A percentile compares a stretch with the other conserved stretches of the same genome.
phyloP scores from a whole-genome alignment of 257 asterid genomes.

The Plectranthus barbatus region DNA sequence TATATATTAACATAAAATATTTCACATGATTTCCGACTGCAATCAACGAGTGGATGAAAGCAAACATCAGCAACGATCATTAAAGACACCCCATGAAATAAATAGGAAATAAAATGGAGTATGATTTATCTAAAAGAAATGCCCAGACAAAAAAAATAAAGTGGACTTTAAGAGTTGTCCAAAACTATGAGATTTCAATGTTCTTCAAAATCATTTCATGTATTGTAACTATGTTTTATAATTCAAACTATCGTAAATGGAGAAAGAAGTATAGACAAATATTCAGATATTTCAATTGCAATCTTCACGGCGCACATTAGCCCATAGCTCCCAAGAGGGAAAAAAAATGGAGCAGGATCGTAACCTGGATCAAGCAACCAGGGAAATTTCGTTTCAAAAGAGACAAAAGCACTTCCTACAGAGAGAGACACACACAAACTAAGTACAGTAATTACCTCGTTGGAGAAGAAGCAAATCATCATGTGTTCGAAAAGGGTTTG shows the following conservation, averaged over 20 bases:
- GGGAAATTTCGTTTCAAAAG: constrained; percentile 7
- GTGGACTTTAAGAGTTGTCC: background rate
- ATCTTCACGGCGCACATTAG: constrained; percentile 16
- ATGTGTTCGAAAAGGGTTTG: background rate
- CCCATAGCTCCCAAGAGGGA: constrained; percentile 24
- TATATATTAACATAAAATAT: too few species aligned
- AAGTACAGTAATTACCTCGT: constrained; percentile 21
- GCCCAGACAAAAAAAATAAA: too few species aligned
- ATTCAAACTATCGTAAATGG: constrained; percentile 9
- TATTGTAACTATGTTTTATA: background rate
- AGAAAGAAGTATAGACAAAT: background rate
- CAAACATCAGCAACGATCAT: too few species aligned
- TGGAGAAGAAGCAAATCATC: background rate
- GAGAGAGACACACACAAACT: background rate
- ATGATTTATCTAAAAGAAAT: too few species aligned
- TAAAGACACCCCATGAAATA: too few species aligned
- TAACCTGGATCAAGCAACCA: constrained; percentile 9
- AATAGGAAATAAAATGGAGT: too few species aligned
- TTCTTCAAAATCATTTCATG: constrained; percentile 11
- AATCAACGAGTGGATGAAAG: too few species aligned
- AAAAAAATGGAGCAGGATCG: constrained; percentile 33
- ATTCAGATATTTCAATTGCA: background rate
- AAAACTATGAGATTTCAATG: background rate
- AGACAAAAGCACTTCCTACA: background rate
- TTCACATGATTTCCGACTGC: too few species aligned